phyloP scores from a whole-genome alignment of 23 red algal genomes.

The Gracilaria domingensis region DNA sequence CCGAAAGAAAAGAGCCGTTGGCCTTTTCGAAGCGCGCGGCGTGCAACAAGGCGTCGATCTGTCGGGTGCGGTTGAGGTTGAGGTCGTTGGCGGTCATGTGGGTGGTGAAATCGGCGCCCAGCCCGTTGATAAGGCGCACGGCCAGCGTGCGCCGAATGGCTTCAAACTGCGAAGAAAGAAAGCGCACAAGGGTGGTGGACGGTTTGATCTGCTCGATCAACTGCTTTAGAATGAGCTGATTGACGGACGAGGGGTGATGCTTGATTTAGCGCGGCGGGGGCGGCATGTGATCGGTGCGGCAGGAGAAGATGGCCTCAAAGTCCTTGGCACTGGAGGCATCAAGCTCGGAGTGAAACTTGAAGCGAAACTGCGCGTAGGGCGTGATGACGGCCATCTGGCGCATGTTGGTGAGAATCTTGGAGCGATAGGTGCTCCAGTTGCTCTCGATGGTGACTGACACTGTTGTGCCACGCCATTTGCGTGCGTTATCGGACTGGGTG shows the following conservation, averaged over 20 bases:
- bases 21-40: constrained; percentile 76
- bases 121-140: constrained; percentile 67
- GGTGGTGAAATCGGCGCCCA: constrained; percentile 61
- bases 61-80: constrained; percentile 73
- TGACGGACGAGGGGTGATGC: constrained; percentile 92
- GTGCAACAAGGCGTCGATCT: constrained; percentile 79
- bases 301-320: constrained; percentile 76
- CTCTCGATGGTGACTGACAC: constrained; percentile 87
- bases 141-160: constrained; percentile 71
- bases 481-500: constrained; percentile 42
- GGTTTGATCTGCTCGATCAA: constrained; percentile 64
- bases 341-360: constrained; percentile 44
- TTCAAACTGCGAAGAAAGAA: constrained; percentile 72
- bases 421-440: constrained; percentile 87
- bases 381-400: constrained; percentile 97
- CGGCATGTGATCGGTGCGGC: constrained; percentile 83
- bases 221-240: constrained; percentile 86
- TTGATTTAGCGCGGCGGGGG: constrained; percentile 78
- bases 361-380: constrained; percentile 85
- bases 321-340: constrained; percentile 9
- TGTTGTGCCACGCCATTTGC: constrained; percentile 71
- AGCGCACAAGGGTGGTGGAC: constrained; percentile 51
- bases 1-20: constrained; percentile 73
- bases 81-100: constrained; percentile 70
- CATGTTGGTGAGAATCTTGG: constrained; percentile 83